Evolutionary conservation across 805 yeast genomes (phyloP).

Genomic region (Tetrapisispora pingtungensis): DNA sequence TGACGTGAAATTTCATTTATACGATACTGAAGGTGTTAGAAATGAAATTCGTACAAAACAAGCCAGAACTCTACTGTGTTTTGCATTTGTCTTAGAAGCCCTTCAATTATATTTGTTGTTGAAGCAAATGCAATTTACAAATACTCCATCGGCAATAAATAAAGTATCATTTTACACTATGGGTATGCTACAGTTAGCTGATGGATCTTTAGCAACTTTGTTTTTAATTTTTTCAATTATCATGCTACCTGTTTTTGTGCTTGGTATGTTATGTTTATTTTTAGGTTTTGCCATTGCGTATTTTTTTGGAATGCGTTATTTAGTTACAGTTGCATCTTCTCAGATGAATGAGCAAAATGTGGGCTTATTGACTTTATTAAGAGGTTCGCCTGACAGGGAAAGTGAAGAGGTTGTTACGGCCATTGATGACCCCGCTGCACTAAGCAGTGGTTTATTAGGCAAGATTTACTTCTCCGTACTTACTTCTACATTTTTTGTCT

Average conservation of each 20-base stretch:
- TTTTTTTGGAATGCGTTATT: conserved; percentile 65
- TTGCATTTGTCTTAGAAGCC: conserved; percentile 38
- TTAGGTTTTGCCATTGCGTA: conserved; percentile 59
- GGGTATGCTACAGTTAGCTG: conserved; percentile 53
- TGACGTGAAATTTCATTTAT: conserved; percentile 43
- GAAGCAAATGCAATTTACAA: conserved; percentile 59
- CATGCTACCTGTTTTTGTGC: conserved; percentile 47
- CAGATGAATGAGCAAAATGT: conserved; percentile 65
- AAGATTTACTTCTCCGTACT: conserved; percentile 46
- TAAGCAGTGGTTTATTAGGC: conserved; percentile 48
- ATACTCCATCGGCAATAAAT: conserved; percentile 73
- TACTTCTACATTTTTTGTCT: conserved; percentile 44
- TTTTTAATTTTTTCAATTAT: conserved; percentile 51
- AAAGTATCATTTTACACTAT: conserved; percentile 63
- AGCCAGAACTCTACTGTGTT: conserved; percentile 34
- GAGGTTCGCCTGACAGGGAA: conserved; percentile 35
- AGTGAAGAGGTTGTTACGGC: conserved; percentile 17
- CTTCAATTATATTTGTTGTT: conserved; percentile 49
- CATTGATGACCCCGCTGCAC: conserved; percentile 42
- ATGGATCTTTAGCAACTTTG: conserved; percentile 57
- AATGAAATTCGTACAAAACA: conserved; percentile 34
- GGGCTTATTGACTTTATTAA: conserved; percentile 54
- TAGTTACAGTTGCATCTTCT: conserved; percentile 54
- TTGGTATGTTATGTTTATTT: conserved; percentile 61
- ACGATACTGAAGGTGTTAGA: conserved; percentile 43